These are phyloP conservation scores for Chamaenerion angustifolium DNA, from an alignment of 345 rosid genomes.

Conservation along the genomic window DNA sequence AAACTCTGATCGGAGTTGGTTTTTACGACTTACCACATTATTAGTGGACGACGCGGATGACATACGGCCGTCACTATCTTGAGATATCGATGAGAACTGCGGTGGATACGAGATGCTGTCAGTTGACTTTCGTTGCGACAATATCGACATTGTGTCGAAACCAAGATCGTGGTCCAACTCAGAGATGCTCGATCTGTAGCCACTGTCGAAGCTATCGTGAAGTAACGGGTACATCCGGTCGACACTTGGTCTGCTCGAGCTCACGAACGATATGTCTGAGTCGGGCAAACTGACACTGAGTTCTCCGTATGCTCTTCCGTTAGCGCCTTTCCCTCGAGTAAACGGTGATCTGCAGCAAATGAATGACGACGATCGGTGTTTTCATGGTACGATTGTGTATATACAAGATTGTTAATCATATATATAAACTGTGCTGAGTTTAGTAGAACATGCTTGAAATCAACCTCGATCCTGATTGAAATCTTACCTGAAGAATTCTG, in stretches of 20 bases:
- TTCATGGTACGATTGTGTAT: too few species aligned
- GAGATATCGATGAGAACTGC: slow-evolving; percentile 16
- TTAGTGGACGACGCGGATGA: slow-evolving; percentile 25
- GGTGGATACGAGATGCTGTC: slow-evolving; percentile 26
- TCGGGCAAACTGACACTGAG: slow-evolving; percentile 15
- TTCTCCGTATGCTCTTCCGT: not conserved
- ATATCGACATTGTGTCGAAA: slow-evolving; percentile 6
- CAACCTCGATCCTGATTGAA: too few species aligned
- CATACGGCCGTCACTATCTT: slow-evolving; percentile 21
- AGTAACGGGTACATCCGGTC: slow-evolving; percentile 18
- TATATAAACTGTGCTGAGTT: too few species aligned
- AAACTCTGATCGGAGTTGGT: not conserved
- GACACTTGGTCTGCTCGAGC: slow-evolving; percentile 45
- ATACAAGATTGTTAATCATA: too few species aligned
- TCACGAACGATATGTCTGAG: slow-evolving; percentile 57
- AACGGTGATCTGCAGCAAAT: slow-evolving; percentile 26
- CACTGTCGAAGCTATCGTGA: slow-evolving; percentile 14
- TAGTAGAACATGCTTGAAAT: too few species aligned
- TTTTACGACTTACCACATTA: slow-evolving; percentile 21
- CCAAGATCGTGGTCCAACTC: slow-evolving; percentile 30
- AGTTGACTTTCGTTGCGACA: slow-evolving; percentile 21
- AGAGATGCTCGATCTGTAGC: too few species aligned
- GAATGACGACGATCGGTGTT: too few species aligned
- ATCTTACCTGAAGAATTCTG: slow-evolving; percentile 1
- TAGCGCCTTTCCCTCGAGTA: not conserved